Evolutionary conservation across 202 grass and related monocot species (phyloP), one percentile per base, ranked within the genome.

Genomic region (Dendrocalamus latiflorus): DNA sequence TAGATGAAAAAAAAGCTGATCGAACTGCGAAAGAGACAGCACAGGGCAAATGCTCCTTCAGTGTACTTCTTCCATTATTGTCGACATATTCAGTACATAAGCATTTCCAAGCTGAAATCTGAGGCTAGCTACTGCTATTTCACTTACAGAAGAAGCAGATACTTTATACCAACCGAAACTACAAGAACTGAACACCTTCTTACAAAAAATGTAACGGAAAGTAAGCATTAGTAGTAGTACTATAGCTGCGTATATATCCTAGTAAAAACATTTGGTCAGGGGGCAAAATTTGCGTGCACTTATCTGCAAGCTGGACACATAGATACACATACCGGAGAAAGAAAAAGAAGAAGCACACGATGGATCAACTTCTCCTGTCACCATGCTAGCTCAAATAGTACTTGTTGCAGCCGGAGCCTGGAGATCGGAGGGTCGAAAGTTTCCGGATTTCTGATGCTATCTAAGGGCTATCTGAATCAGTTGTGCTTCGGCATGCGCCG

Each of bases 401-500:
- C n/a, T 81, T 44, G 25, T 16, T 18, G 49, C 28, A 38, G 60
- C 50, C 14, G 21, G 8, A 74, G 48, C n/a, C n/a, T n/a, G n/a
- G n/a, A n/a, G n/a, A 88, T 18, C 1, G 25, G 58, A 68, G 65
- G 75, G 15, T 6, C 42, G 75, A 28, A 18, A 60, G 28, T 72
- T 9, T 60, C 70, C 22, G 33, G 17, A 20, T 71, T 65, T 38
- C 57, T 28, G 21, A 26, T 28, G 68, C 50, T 36, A 12, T 41
- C 43, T 11, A 42, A 24, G 18, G 51, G 33, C 20, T 43, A 42
- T 6, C 37, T 64, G 62, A 42, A 21, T 87, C 84, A 87, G 75
- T 90, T 90, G 84, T 90, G 84, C 70, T 48, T 90, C 3, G 84
- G 88, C 51, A 6, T 12, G 74, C 79, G 83, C 34, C 88, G 75